Evolutionary conservation across 805 yeast genomes (phyloP).

Genomic region (Groenewaldozyma salmanticensis): DNA sequence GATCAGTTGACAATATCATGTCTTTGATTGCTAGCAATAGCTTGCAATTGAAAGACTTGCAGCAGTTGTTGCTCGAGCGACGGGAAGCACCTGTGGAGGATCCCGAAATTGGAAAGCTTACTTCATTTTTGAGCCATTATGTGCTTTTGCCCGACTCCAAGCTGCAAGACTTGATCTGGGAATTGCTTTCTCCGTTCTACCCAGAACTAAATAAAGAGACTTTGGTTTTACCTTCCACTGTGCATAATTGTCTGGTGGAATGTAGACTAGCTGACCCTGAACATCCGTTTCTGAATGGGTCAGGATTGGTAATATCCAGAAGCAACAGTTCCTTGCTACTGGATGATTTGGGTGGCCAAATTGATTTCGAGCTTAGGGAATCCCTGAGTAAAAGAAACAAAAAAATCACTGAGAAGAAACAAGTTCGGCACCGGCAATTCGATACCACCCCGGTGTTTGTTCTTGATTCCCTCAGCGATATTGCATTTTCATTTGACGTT

Average conservation of each 20-base stretch:
- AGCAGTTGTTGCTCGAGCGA: background rate
- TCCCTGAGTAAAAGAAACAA: background rate
- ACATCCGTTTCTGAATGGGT: slow-evolving; percentile 3
- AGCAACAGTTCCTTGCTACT: background rate
- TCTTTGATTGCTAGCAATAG: background rate
- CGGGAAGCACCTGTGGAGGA: background rate
- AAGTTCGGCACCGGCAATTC: background rate
- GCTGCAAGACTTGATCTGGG: slow-evolving; percentile 10
- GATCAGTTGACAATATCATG: background rate
- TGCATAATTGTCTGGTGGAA: slow-evolving; percentile 6
- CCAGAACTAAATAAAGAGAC: slow-evolving; percentile 13
- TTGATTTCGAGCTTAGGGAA: background rate
- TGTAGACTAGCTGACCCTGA: slow-evolving; percentile 3
- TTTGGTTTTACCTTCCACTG: slow-evolving; percentile 16
- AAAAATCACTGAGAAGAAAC: background rate
- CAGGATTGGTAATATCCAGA: slow-evolving; percentile 1
- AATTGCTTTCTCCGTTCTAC: slow-evolving; percentile 9
- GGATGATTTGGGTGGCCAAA: slow-evolving; percentile 9
- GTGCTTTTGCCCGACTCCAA: slow-evolving; percentile 10
- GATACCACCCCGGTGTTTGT: background rate
- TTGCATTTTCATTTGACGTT: slow-evolving; percentile 11
- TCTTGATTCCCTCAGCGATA: slow-evolving; percentile 2
- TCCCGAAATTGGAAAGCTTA: background rate
- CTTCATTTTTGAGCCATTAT: slow-evolving; percentile 9
- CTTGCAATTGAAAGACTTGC: background rate